phyloP scores from a whole-genome alignment of 116 monocot species.

The Phalaenopsis hybrid region DNA sequence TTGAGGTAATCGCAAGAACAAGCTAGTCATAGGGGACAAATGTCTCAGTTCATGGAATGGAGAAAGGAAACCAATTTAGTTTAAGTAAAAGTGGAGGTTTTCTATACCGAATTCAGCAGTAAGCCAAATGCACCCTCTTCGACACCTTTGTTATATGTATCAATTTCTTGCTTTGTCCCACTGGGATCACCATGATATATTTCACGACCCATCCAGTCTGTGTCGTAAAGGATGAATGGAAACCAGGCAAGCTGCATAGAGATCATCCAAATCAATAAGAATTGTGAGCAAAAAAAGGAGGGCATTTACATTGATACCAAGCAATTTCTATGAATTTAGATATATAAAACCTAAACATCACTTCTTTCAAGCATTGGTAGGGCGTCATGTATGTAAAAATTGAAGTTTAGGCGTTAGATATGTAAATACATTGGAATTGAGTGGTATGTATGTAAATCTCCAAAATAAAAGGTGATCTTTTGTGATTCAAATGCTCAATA shows the following conservation, averaged over 20 bases:
- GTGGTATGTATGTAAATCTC: no score
- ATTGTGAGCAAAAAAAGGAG: not conserved
- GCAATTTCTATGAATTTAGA: no score
- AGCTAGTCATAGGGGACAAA: constrained; percentile 16
- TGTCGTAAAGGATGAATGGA: constrained; percentile 54
- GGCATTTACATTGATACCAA: no score
- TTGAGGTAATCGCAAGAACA: constrained; percentile 42
- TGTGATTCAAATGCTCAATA: not conserved
- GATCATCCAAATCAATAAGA: not conserved
- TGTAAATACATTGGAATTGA: no score
- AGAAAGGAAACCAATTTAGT: not conserved
- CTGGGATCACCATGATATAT: constrained; percentile 42
- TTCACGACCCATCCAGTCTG: constrained; percentile 68
- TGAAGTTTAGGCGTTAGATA: no score
- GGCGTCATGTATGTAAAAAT: no score
- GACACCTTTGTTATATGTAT: constrained; percentile 20
- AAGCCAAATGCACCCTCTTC: constrained; percentile 28
- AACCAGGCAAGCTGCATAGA: constrained; percentile 42
- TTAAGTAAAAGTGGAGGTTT: not conserved
- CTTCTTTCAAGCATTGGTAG: no score
- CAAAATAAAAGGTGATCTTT: not conserved
- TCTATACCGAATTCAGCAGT: constrained; percentile 24
- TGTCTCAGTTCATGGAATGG: not conserved
- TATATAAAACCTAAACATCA: no score
- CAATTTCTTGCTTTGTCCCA: constrained; percentile 13